Evolutionary conservation across 257 asterid species (phyloP), one percentile per base, ranked within the genome.

Genomic region (Osmanthus fragrans): DNA sequence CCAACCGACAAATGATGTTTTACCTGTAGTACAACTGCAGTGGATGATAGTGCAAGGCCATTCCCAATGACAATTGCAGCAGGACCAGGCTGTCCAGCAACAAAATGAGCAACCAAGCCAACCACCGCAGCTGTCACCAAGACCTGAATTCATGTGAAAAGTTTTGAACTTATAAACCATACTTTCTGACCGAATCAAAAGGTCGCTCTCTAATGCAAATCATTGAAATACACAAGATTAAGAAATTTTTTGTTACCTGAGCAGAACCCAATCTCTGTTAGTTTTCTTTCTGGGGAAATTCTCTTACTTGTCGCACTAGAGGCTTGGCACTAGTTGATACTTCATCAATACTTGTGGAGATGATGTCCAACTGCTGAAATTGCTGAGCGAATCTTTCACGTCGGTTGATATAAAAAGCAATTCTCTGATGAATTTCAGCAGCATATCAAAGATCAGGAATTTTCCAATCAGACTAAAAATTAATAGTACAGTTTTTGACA

Each of bases 11-110:
- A 72, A 76, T 67, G 42, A 45, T 79, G 80, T 70, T 80, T 15
- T 80, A 93, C 99, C 94, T 96, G 99, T 77, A 96, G 97, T 79
- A 96, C 99, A 83, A 93, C 99, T 63, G 99, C 99, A 76, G 99
- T 96, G 78, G 99, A 96, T 72, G 99, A 96, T 72, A 96, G 80
- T 69, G 99, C 99, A 82, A 96, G 97, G 81, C 99, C 99, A 88
- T 96, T 96, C 37, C 99, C 98, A 37, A 96, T 86, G 79, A 96
- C 98, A 86, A 96, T 89, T 85, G 99, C 92, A 77, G 99, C 98
- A 77, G 99, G 99, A 77, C 97, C 99, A 74, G 92, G 90, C 81
- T 76, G 90, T 72, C 96, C 97, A 72, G 94, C 96, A 74, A 86
- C 87, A 84, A 87, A 84, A 86, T 90, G 97, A 80, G 97, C 86